These are phyloP conservation scores for Rhizopogon sp. DNA, from an alignment of 768 basidiomycete species.

Conservation along the genomic window DNA sequence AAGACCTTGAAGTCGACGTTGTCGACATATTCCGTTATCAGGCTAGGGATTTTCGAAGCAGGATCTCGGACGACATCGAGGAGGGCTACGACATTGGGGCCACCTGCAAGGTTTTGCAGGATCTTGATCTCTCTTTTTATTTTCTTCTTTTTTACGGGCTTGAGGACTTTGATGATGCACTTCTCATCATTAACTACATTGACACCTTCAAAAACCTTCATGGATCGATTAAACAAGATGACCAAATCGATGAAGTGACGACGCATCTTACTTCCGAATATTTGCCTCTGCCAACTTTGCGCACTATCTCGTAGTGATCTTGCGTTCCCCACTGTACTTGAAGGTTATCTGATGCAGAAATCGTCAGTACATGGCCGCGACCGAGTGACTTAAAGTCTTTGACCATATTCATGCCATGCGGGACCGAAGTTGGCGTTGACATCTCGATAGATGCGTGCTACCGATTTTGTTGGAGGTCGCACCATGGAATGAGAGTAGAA, in stretches of 20 bases:
- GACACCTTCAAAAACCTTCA: slow-evolving; percentile 87
- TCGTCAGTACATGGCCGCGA: slow-evolving; percentile 9
- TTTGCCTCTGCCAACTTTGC: slow-evolving; percentile 94
- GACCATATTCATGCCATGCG: slow-evolving; percentile 96
- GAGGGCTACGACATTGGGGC: slow-evolving; percentile 90
- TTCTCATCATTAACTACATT: slow-evolving; percentile 89
- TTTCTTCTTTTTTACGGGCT: slow-evolving; percentile 99
- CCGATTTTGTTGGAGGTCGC: slow-evolving; percentile 68
- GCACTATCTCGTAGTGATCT: slow-evolving; percentile 96
- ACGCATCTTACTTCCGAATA: slow-evolving; percentile 76
- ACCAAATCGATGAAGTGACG: slow-evolving; percentile 1
- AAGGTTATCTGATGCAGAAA: slow-evolving; percentile 66
- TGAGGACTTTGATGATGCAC: slow-evolving; percentile 97
- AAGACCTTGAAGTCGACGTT: slow-evolving; percentile 97
- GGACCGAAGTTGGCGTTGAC: slow-evolving; percentile 85
- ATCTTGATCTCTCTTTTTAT: slow-evolving; percentile 99
- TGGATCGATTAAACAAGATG: slow-evolving; percentile 11
- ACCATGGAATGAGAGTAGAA: slow-evolving; percentile 45
- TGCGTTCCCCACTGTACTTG: slow-evolving; percentile 98
- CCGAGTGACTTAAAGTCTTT: slow-evolving; percentile 11
- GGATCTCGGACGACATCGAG: slow-evolving; percentile 96
- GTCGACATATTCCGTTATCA: slow-evolving; percentile 97
- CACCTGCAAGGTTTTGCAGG: slow-evolving; percentile 91
- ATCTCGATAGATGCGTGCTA: slow-evolving; percentile 83
- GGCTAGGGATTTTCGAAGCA: slow-evolving; percentile 92